Evolutionary conservation across 2,329 filamentous ascomycete genomes (phyloP), one percentile per base, ranked within the genome.

Genomic region (Colletotrichum horii): DNA sequence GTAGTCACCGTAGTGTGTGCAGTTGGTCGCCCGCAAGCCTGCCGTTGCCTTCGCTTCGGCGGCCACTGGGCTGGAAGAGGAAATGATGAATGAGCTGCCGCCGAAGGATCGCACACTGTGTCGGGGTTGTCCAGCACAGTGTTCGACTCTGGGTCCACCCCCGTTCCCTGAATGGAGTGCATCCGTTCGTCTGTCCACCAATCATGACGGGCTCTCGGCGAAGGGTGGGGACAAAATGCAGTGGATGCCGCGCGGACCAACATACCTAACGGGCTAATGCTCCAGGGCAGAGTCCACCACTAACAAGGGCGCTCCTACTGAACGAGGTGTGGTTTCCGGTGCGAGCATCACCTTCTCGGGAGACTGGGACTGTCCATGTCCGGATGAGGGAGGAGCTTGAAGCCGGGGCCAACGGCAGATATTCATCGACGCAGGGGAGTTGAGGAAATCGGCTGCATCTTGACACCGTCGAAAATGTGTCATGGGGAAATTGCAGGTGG

Each of bases 321-420:
- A 52, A 60, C 38, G 36, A 58, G 71, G 43, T 38, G 56, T 48
- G 36, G 22, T 48, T 38, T 22, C 62, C 36, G 62, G 62, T 58
- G 52, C 64, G 34, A 43, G 22, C 61, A 32, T 24, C 56, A n/a
- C 52, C 26, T 56, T 62, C 66, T 56, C 34, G 61, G 60, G 30
- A 22, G 67, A 26, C 28, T 66, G 48, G 22, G 14, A 32, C 24
- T 28, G 24, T 48, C 30, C 24, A 38, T n/a, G 66, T 69, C 71
- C 56, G 56, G 36, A 70, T 64, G 34, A 61, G 52, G 62, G 52
- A 64, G 58, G n/a, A 34, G 66, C 32, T 65, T 11, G 62, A 43
- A 56, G 73, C 64, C 60, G 43, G 64, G 56, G 70, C 73, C 70
- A 73, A 38, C 73, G 64, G 70, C 56, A 73, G 26, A 60, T 52